Conservation (phyloP, 306 rosid genomes). For the Vigna hirtella region DNA sequence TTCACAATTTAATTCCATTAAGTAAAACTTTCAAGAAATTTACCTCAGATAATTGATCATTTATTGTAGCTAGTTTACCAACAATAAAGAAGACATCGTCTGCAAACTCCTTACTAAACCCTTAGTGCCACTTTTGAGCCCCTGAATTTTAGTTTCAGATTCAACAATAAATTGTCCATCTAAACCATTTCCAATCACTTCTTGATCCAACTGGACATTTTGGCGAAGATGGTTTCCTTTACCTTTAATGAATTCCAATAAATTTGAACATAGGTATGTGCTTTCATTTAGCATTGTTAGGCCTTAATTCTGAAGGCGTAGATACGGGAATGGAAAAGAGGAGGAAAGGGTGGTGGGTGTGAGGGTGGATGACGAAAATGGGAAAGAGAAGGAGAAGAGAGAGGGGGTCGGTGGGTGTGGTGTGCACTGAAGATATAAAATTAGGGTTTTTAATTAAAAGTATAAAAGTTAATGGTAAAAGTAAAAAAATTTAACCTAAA, state of each 20-base stretch:
- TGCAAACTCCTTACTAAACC: constrained; percentile 81
- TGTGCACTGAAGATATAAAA: too few relatives aligned
- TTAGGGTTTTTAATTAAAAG: too few relatives aligned
- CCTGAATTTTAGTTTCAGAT: constrained; percentile 76
- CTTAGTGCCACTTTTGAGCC: constrained; percentile 74
- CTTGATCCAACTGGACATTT: constrained; percentile 48
- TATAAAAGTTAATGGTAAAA: too few relatives aligned
- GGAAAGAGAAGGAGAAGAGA: too few relatives aligned
- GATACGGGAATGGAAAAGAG: constrained; percentile 43
- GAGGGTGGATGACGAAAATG: too few relatives aligned
- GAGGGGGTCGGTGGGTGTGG: too few relatives aligned
- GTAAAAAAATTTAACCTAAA: too few relatives aligned
- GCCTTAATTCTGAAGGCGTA: constrained; percentile 85
- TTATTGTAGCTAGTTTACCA: constrained; percentile 54
- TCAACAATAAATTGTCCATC: constrained; percentile 77
- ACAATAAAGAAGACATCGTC: constrained; percentile 71
- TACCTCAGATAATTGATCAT: constrained; percentile 72
- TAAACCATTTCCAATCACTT: constrained; percentile 55
- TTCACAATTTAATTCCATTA: constrained; percentile 18
- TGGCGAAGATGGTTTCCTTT: constrained; percentile 55
- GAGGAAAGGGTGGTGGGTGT: too few relatives aligned
- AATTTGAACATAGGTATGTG: constrained; percentile 65
- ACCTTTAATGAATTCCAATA: constrained; percentile 68
- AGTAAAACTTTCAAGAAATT: constrained; percentile 40
- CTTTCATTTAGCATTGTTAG: constrained; percentile 76